Percentiles rank a stretch among this genome's conserved stretches.
These are phyloP conservation scores for Solanum rostratum DNA, from an alignment of 257 asterid genomes.

Conservation along the genomic window DNA sequence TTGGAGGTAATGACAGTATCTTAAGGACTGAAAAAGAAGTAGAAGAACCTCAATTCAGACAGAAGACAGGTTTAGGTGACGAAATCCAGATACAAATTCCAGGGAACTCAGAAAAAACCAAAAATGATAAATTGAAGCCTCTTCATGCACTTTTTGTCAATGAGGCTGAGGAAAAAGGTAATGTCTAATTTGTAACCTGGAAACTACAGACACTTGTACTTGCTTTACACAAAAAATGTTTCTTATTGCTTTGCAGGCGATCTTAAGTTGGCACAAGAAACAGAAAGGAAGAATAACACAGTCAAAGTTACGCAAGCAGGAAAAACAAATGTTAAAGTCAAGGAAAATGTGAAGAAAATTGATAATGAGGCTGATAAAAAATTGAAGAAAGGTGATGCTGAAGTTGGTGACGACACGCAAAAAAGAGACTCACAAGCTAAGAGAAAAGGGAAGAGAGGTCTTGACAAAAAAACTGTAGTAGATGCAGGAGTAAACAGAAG, in stretches of 20 bases:
- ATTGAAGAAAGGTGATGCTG: constrained; percentile 24
- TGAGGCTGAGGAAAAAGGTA: constrained; percentile 31
- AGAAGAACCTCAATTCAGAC: constrained; percentile 13
- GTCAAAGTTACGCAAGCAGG: constrained; percentile 8
- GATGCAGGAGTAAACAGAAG: constrained; percentile 8
- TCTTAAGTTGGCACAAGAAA: not conserved
- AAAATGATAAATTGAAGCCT: constrained; percentile 11
- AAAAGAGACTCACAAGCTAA: not conserved
- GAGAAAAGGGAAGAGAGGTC: not conserved
- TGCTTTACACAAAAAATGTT: not conserved
- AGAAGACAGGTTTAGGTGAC: constrained; percentile 3
- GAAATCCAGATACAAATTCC: constrained; percentile 7
- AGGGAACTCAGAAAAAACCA: constrained; percentile 9
- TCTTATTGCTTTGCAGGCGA: constrained; percentile 19
- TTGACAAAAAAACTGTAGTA: constrained; percentile 5
- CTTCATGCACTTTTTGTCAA: constrained; percentile 16
- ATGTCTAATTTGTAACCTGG: not conserved
- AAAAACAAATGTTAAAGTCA: not conserved
- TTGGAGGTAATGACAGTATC: not conserved
- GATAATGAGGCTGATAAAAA: constrained; percentile 3
- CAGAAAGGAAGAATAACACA: constrained; percentile 19
- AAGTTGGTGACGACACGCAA: not conserved
- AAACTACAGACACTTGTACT: not conserved
- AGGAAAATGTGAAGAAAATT: constrained; percentile 26
- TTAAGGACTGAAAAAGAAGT: not conserved